Base-by-base conservation (phyloP, 345 rosid species). In the Mercurialis annua region DNA sequence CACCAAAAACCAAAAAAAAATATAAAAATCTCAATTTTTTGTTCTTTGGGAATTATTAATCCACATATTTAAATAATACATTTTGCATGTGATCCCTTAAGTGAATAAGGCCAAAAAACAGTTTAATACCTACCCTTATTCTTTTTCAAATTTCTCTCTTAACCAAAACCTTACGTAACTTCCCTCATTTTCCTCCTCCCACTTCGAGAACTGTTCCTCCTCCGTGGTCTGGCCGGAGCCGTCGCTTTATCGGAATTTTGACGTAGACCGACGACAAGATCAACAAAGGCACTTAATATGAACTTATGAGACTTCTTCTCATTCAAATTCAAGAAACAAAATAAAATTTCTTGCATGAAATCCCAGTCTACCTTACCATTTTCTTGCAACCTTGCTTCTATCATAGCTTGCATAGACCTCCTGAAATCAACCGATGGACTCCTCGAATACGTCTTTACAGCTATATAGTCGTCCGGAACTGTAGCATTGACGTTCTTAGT, bases 331-430 rank as follows among this genome's bases (percentile, higher is more conserved):
- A 93, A 78, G 76, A 80, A 91, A 78, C 81, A 82, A 69, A 89
- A 78, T 75, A 91, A 66, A n/a, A 93, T 77, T 83, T 86, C 91
- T 62, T 86, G 90, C 95, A 94, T 74, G 77, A 82, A 89, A 53
- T 86, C 95, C 99, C 99, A 94, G 27, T 87, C 96, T 17, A 89
- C 74, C 2, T 6, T 52, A 16, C 76, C 79, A 0, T 58, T 51
- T 17, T 67, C 43, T 50, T 65, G 62, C 64, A 83, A 14, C 77
- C 84, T 82, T 20, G 84, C 78, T 34, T 85, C 87, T 68, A 84
- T 82, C 91, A 89, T 83, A 48, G 85, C 97, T 64, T 80, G 77
- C 97, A 94, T 94, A 17, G 99, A 91, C 24, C 73, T 71, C 64
- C 69, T 72, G 71, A 93, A 93, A 55, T 89, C 99, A 6, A 81